A percentile compares a stretch with the other conserved stretches of the same genome.
phyloP scores from a whole-genome alignment of 2,329 filamentous ascomycete genomes.

The Apiospora phragmitis region DNA sequence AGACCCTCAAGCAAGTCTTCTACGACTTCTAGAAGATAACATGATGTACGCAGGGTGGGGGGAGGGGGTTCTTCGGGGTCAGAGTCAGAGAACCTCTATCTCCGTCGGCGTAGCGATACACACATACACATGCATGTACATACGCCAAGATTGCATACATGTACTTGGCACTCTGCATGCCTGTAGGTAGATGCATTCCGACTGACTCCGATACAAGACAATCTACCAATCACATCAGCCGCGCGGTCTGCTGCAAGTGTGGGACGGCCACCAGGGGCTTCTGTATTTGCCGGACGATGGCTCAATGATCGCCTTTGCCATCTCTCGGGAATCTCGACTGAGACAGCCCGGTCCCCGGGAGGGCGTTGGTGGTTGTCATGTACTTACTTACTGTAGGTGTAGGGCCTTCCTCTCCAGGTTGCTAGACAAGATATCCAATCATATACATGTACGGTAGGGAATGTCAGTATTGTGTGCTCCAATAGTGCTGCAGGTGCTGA shows the following conservation, averaged over 20 bases:
- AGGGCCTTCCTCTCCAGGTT: background rate
- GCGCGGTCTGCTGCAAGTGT: background rate
- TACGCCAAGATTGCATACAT: background rate
- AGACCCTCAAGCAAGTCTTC: slow-evolving; percentile 2
- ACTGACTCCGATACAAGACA: background rate
- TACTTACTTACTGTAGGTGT: background rate
- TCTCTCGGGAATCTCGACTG: slow-evolving; percentile 6
- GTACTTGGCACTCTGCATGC: background rate
- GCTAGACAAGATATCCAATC: background rate
- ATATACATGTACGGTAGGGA: background rate
- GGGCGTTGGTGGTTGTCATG: background rate
- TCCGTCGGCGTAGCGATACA: background rate
- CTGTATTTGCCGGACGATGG: slow-evolving; percentile 1
- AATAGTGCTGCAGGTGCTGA: background rate
- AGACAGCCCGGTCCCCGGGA: slow-evolving; percentile 1
- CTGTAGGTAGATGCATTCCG: background rate
- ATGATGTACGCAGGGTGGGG: background rate
- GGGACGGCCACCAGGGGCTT: background rate
- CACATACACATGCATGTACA: background rate
- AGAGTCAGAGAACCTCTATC: background rate
- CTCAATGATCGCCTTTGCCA: background rate
- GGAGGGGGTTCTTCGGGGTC: background rate
- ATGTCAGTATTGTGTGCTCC: background rate
- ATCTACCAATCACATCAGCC: background rate
- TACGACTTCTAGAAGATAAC: slow-evolving; percentile 4